A percentile compares a stretch with the other conserved stretches of the same genome.
Evolutionary conservation across 345 rosid genomes (phyloP).

Genomic region (Acer saccharum): DNA sequence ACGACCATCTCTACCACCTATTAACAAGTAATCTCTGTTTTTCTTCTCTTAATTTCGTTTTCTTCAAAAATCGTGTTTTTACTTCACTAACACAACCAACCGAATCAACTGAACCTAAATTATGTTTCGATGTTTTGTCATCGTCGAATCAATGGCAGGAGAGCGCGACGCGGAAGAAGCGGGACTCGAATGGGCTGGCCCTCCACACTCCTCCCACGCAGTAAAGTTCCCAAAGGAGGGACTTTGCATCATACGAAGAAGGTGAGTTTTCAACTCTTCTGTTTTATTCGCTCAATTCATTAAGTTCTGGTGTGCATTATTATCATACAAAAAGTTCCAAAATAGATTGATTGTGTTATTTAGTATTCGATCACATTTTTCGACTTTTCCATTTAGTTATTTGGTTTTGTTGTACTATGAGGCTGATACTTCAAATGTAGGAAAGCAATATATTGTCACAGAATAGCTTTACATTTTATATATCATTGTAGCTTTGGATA

Average conservation of each 20-base stretch:
- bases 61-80: not conserved
- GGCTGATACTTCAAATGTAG: slow-evolving; percentile 37
- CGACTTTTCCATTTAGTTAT: not conserved
- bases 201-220: slow-evolving; percentile 45
- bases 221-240: slow-evolving; percentile 74
- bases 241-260: slow-evolving; percentile 55
- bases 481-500: slow-evolving; percentile 21
- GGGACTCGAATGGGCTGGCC: slow-evolving; percentile 45
- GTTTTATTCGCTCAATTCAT: not conserved
- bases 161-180: slow-evolving; percentile 67
- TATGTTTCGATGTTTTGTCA: not conserved
- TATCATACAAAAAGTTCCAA: not conserved
- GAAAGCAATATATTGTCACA: slow-evolving; percentile 89
- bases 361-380: not conserved
- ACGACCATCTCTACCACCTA: slow-evolving; percentile 25
- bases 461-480: slow-evolving; percentile 19
- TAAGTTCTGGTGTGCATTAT: not conserved
- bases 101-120: not conserved
- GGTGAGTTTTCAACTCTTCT: slow-evolving; percentile 40
- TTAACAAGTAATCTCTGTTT: slow-evolving; percentile 31
- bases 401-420: not conserved
- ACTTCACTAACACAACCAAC: not conserved
- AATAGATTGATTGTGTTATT: not conserved
- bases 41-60: not conserved
- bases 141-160: slow-evolving; percentile 34